Evolutionary conservation across 2,329 filamentous ascomycete species (phyloP).

Genomic region (Microsporum audouinii): DNA sequence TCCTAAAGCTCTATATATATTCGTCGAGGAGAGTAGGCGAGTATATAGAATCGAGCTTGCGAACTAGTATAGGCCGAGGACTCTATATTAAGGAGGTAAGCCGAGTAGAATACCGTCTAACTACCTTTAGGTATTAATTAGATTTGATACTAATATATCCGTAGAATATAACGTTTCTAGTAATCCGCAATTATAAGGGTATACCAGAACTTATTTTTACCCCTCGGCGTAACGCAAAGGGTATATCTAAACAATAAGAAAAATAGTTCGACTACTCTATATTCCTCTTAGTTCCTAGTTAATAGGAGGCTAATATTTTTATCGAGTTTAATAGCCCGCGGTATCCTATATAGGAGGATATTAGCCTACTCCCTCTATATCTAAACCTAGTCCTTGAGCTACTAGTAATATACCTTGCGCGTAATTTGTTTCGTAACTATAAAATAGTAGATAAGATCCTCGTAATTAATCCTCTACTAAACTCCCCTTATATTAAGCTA

Average conservation of each 20-base stretch:
- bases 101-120: not conserved
- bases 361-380: constrained; percentile 5
- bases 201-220: constrained; percentile 5
- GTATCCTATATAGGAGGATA: constrained; percentile 9
- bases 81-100: not conserved
- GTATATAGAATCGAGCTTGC: not conserved
- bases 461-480: constrained; percentile 3
- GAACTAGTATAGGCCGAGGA: not conserved
- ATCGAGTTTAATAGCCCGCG: constrained; percentile 1
- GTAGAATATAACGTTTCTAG: not conserved
- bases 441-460: constrained; percentile 9
- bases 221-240: not conserved
- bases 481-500: constrained; percentile 4
- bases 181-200: constrained; percentile 2
- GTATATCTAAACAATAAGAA: not conserved
- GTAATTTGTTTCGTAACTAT: constrained; percentile 7
- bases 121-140: not conserved
- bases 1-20: constrained; percentile 4
- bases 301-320: not conserved
- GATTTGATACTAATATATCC: not conserved
- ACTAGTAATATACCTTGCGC: constrained; percentile 6
- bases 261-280: not conserved
- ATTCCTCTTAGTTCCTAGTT: not conserved
- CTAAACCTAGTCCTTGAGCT: constrained; percentile 8
- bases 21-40: not conserved